Evolutionary conservation across 169 alveolate species (phyloP), one percentile per base, ranked within the genome.

Genomic region (Plasmodium malariae): DNA sequence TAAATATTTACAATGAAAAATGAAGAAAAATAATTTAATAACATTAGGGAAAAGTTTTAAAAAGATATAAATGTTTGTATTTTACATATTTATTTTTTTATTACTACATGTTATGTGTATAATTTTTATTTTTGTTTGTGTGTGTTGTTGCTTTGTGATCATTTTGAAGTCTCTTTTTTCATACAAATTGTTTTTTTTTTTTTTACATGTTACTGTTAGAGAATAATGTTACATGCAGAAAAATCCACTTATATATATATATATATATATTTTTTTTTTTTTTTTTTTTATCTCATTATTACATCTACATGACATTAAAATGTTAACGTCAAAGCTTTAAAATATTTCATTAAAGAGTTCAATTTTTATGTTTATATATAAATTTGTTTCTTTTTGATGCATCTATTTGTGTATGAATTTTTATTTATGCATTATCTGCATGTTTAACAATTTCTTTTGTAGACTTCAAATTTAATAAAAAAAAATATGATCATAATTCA

Each of bases 181-280:
- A n/a, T n/a, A n/a, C n/a, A n/a, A n/a, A n/a, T 51, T 59, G 28
- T 21, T 32, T 40, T 40, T 34, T 65, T 65, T 65, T 65, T 65
- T 34, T 14, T 32, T 4, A 62, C 12, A 2, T 14, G n/a, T 14
- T 48, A 19, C n/a, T 48, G 12, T 5, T 32, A 34, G 51, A 48
- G 48, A 74, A 37, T 74, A 40, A 60, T 57, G 43, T 26, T 62
- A 74, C 88, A 59, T 74, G 88, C 70, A 74, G 40, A 62, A 62
- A n/a, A 62, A 34, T 62, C 67, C 65, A 37, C 88, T 59, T 49
- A 30, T 72, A 32, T 30, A 72, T 54, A 17, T 40, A 34, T 72
- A 7, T 6, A 34, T 34, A 21, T 28, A 21, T 65, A 11, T 24
- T 2, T 24, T 48, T 26, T 49, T 48, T 40, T 78, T 76, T 49